phyloP scores from a whole-genome alignment of 441 rosid genomes.

The Croton setiger region DNA sequence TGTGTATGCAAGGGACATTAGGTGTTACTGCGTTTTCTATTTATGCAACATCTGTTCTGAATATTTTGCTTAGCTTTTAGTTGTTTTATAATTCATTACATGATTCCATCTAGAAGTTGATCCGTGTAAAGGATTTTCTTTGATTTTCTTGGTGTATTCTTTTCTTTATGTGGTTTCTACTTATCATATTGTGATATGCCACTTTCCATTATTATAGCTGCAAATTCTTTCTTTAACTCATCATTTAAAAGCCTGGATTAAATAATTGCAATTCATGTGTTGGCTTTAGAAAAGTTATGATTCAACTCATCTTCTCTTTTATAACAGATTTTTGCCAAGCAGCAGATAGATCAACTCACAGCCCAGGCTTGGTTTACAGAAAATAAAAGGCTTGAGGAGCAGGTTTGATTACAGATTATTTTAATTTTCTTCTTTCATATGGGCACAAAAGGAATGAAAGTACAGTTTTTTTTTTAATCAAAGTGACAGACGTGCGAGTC shows the following conservation, averaged over 20 bases:
- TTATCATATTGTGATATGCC: background rate
- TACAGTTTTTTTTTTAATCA: background rate
- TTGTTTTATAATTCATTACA: background rate
- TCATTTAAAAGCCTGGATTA: background rate
- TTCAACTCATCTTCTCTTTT: conserved; percentile 6
- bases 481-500: background rate
- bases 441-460: background rate
- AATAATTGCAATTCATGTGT: background rate
- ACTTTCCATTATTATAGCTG: background rate
- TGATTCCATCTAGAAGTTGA: background rate
- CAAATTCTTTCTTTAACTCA: background rate
- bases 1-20: background rate
- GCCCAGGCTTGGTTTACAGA: conserved; percentile 89
- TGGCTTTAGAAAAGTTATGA: background rate
- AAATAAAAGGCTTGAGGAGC: conserved; percentile 61
- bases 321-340: conserved; percentile 62
- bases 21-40: background rate
- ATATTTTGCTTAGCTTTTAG: no score
- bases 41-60: background rate
- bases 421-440: conserved; percentile 4
- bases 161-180: background rate
- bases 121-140: background rate
- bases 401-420: conserved; percentile 42
- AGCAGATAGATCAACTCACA: conserved; percentile 72
- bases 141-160: background rate